phyloP scores from a whole-genome alignment of 2,329 filamentous ascomycete species.

The Colletotrichum sp. region DNA sequence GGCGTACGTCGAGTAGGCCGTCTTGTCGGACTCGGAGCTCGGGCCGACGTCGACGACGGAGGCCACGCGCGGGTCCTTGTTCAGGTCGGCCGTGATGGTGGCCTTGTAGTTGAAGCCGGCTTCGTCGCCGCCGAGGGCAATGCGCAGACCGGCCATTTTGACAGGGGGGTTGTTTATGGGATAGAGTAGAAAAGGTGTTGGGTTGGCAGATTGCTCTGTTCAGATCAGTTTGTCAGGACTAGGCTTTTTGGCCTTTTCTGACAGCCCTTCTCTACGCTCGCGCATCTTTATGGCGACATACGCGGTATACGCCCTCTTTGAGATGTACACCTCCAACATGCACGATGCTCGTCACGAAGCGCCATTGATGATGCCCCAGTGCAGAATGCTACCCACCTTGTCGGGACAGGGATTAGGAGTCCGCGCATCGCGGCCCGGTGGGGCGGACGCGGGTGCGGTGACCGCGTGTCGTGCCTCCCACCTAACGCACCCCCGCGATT shows the following conservation, averaged over 20 bases:
- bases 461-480: slow-evolving; percentile 1
- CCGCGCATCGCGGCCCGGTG: slow-evolving; percentile 11
- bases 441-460: background rate
- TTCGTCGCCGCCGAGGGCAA: slow-evolving; percentile 43
- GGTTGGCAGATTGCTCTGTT: background rate
- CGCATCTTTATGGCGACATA: background rate
- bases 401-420: background rate
- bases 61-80: slow-evolving; percentile 68
- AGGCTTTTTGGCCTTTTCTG: background rate
- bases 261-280: background rate
- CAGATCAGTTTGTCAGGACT: background rate
- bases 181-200: background rate
- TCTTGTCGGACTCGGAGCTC: slow-evolving; percentile 70
- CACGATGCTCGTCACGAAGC: background rate
- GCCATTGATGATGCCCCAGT: background rate
- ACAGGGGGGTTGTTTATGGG: background rate
- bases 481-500: background rate
- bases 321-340: background rate
- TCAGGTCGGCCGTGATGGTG: slow-evolving; percentile 74
- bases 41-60: slow-evolving; percentile 78
- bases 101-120: slow-evolving; percentile 82
- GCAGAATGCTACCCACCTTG: background rate
- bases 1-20: slow-evolving; percentile 80
- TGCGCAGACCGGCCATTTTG: background rate
- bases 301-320: background rate